Conservation (phyloP, 192 early-diverging fungal genomes). For the Kickxella alabastrina region DNA sequence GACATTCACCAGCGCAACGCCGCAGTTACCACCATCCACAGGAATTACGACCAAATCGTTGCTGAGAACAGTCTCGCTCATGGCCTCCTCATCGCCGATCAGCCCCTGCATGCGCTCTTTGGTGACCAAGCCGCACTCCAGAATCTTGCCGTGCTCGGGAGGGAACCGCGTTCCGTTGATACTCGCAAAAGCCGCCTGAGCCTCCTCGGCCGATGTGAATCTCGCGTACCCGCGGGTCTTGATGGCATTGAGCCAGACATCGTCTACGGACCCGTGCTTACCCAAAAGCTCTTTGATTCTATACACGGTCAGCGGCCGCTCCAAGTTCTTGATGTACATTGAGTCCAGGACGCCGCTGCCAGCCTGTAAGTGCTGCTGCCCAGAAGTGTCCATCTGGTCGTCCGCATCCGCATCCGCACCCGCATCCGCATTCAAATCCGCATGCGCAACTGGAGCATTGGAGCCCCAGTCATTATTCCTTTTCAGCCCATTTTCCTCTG, state of each 20-base stretch:
- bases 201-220: conserved; percentile 20
- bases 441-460: not conserved
- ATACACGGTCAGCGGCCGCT: conserved; percentile 35
- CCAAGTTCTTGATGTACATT: conserved; percentile 43
- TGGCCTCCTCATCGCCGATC: conserved; percentile 22
- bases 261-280: conserved; percentile 18
- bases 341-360: conserved; percentile 5
- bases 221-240: conserved; percentile 45
- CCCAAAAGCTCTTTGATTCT: conserved; percentile 30
- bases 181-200: conserved; percentile 14
- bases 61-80: conserved; percentile 22
- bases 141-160: conserved; percentile 29
- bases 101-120: conserved; percentile 30
- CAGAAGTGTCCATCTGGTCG: not conserved
- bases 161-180: conserved; percentile 34
- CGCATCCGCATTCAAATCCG: not conserved
- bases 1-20: conserved; percentile 19
- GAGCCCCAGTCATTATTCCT: conserved; percentile 2
- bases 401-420: not conserved
- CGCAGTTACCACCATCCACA: conserved; percentile 28
- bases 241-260: conserved; percentile 49
- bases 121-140: conserved; percentile 43
- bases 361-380: not conserved
- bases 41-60: conserved; percentile 23
- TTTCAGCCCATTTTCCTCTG: not conserved